Conservation (phyloP, 768 basidiomycete genomes). For the Agrocybe pediades region DNA sequence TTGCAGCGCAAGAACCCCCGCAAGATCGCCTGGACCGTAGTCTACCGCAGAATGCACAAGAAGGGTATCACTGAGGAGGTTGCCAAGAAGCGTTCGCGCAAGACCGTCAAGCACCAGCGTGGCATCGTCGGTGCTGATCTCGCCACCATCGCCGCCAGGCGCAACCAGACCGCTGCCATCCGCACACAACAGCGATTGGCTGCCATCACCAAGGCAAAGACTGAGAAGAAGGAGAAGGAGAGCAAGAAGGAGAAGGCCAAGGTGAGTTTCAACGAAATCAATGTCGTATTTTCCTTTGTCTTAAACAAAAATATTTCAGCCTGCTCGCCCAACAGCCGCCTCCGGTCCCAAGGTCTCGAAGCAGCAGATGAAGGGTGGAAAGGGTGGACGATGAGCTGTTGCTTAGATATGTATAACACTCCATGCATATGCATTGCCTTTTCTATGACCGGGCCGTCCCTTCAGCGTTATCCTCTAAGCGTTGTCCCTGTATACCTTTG, state of each 20-base stretch:
- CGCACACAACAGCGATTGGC: constrained; percentile 79
- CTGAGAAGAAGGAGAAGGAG: constrained; percentile 97
- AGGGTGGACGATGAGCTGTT: constrained; percentile 35
- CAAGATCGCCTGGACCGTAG: constrained; percentile 97
- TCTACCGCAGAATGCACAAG: constrained; percentile 98
- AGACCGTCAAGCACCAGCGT: constrained; percentile 96
- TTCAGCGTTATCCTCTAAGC: neutral
- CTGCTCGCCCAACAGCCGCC: constrained; percentile 53
- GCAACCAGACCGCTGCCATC: constrained; percentile 88
- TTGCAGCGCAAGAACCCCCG: constrained; percentile 99
- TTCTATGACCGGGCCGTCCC: neutral
- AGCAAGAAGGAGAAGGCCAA: constrained; percentile 89
- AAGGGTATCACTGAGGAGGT: constrained; percentile 99
- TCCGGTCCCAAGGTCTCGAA: constrained; percentile 87
- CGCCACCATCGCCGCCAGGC: constrained; percentile 84
- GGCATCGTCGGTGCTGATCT: constrained; percentile 98
- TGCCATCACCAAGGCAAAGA: constrained; percentile 93
- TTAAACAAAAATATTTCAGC: constrained; percentile 35
- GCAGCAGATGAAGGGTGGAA: constrained; percentile 94
- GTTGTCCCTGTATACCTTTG: neutral
- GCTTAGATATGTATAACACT: constrained; percentile 6
- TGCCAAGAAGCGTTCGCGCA: constrained; percentile 97
- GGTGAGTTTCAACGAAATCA: constrained; percentile 43
- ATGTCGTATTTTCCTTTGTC: neutral
- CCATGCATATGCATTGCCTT: neutral